These are phyloP conservation scores for Ogataea hybrid DNA, from an alignment of 1,139 yeast species.

Conservation along the genomic window DNA sequence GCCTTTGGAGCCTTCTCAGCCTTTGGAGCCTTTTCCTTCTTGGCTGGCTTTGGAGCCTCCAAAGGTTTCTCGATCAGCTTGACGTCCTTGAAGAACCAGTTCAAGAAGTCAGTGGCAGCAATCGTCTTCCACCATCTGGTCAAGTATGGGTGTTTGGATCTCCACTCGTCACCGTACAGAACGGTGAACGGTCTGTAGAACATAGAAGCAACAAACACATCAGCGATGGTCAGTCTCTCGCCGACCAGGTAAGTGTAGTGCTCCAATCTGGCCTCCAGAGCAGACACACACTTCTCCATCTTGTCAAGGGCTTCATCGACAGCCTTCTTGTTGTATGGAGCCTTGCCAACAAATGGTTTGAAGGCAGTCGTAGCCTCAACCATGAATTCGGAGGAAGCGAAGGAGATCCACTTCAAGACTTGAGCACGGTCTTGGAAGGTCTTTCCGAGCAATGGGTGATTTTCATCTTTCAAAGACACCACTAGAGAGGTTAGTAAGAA, in stretches of 20 bases:
- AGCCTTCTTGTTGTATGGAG: conserved; percentile 77
- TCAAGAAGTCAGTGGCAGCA: conserved; percentile 52
- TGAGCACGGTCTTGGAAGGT: conserved; percentile 65
- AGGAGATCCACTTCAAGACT: conserved; percentile 80
- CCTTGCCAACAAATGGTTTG: conserved; percentile 46
- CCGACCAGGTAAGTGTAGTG: conserved; percentile 87
- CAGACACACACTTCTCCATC: conserved; percentile 38
- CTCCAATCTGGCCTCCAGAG: conserved; percentile 64
- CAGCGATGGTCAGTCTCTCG: conserved; percentile 87
- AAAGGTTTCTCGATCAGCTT: conserved; percentile 64
- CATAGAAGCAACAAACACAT: conserved; percentile 61
- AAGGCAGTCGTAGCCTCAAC: conserved; percentile 39
- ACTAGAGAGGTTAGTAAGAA: conserved; percentile 27
- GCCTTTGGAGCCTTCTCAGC: conserved; percentile 65
- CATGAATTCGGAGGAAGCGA: conserved; percentile 70
- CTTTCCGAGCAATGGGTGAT: conserved; percentile 39
- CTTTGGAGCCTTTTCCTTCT: conserved; percentile 43
- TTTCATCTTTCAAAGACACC: conserved; percentile 35
- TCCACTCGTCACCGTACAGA: conserved; percentile 77
- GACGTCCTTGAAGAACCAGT: conserved; percentile 44
- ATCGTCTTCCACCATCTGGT: conserved; percentile 88
- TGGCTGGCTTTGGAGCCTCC: conserved; percentile 80
- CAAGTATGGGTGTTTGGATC: conserved; percentile 67
- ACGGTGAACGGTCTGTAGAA: conserved; percentile 63
- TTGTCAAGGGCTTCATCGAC: conserved; percentile 50